These are phyloP conservation scores for Lepidium aucheri DNA, from an alignment of 345 rosid species.

Conservation along the genomic window DNA sequence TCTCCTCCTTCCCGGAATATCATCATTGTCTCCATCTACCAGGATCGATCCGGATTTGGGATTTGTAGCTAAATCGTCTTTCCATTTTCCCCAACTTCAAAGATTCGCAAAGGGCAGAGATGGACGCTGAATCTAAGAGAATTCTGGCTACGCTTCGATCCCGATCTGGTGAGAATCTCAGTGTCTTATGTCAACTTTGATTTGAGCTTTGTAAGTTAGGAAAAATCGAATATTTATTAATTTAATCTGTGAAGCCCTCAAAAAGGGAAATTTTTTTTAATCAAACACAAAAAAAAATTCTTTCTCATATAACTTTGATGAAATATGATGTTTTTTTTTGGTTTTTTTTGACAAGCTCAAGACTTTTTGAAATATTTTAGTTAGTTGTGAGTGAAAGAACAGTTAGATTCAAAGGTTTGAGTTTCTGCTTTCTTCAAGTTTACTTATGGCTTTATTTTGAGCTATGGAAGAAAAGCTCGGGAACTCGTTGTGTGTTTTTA, in stretches of 20 bases:
- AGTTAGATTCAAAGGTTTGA: not conserved
- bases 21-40: not conserved
- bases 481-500: not conserved
- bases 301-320: not conserved
- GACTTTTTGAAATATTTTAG: not conserved
- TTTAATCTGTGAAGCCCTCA: not conserved
- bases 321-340: not conserved
- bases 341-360: not conserved
- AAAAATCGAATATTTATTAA: not conserved
- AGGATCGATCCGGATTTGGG: slow-evolving; percentile 2
- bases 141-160: slow-evolving; percentile 74
- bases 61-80: not conserved
- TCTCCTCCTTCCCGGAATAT: slow-evolving; percentile 24
- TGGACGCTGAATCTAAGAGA: slow-evolving; percentile 89
- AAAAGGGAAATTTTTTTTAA: not conserved
- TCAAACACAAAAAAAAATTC: too few relatives aligned
- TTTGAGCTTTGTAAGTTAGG: not conserved
- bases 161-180: slow-evolving; percentile 61
- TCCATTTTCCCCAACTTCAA: not conserved
- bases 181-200: not conserved
- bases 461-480: not conserved
- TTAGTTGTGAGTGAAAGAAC: not conserved
- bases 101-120: slow-evolving; percentile 18
- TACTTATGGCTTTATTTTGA: not conserved
- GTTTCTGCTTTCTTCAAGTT: not conserved